phyloP scores from a whole-genome alignment of 208 protist genomes.

The Trypanosoma vivax region DNA sequence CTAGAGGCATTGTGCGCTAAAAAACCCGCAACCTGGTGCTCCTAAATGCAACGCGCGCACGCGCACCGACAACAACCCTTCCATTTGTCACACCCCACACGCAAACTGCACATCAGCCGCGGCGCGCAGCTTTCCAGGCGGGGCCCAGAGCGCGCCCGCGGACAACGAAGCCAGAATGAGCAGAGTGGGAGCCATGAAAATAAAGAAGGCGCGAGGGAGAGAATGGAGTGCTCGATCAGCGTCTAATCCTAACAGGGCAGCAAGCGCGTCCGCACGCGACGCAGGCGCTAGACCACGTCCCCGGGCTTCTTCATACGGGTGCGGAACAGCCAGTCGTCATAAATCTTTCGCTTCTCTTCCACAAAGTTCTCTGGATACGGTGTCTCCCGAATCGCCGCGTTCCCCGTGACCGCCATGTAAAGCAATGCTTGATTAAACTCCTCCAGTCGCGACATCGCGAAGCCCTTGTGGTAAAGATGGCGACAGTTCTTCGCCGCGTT shows the following conservation, averaged over 20 bases:
- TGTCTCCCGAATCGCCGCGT: slow-evolving; percentile 78
- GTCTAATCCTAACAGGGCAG: background rate
- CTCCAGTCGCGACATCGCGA: slow-evolving; percentile 81
- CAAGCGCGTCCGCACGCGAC: background rate
- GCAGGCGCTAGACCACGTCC: slow-evolving; percentile 23
- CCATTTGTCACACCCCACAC: no score
- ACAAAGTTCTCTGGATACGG: slow-evolving; percentile 80
- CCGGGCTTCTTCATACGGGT: slow-evolving; percentile 80
- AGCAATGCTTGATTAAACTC: slow-evolving; percentile 76
- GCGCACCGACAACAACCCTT: no score
- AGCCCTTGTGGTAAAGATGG: slow-evolving; percentile 71
- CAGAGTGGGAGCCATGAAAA: no score
- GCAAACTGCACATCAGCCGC: no score
- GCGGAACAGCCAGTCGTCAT: slow-evolving; percentile 81
- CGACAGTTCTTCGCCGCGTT: slow-evolving; percentile 86
- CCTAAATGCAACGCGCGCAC: no score
- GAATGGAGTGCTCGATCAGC: background rate
- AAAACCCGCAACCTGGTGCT: no score
- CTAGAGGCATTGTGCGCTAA: no score
- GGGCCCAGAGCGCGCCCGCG: no score
- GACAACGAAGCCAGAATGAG: no score
- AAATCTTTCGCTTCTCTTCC: slow-evolving; percentile 83
- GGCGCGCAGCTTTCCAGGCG: no score
- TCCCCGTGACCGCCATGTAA: slow-evolving; percentile 85
- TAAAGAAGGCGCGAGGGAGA: no score